A percentile compares a stretch with the other conserved stretches of the same genome.
Conservation (phyloP, 192 early-diverging fungal genomes). For the Backusella psychrophila region DNA sequence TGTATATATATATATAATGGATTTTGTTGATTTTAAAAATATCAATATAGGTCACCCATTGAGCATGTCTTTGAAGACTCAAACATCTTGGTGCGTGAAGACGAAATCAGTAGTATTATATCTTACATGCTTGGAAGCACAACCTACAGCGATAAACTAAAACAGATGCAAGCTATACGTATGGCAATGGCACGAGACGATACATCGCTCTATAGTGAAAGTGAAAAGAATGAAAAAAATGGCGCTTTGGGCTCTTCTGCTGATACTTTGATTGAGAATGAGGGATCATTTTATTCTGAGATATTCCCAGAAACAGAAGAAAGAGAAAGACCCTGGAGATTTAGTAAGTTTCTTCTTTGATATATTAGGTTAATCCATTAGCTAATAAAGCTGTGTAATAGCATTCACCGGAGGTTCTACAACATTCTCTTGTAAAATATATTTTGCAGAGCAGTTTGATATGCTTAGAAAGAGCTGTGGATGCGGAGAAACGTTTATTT, state of each 20-base stretch:
- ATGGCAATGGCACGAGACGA: slow-evolving; percentile 15
- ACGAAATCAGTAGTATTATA: slow-evolving; percentile 92
- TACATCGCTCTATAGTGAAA: neutral
- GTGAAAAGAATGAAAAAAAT: slow-evolving; percentile 12
- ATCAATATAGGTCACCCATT: slow-evolving; percentile 47
- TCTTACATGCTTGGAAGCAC: slow-evolving; percentile 76
- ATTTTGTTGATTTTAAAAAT: neutral
- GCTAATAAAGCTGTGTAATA: slow-evolving; percentile 14
- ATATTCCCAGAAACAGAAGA: slow-evolving; percentile 16
- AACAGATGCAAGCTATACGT: slow-evolving; percentile 30
- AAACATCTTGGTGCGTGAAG: slow-evolving; percentile 81
- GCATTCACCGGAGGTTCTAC: slow-evolving; percentile 76
- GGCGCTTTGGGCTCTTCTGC: neutral
- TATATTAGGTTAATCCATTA: slow-evolving; percentile 41
- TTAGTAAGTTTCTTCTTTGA: slow-evolving; percentile 27
- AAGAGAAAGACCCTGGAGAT: slow-evolving; percentile 9
- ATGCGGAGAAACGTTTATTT: slow-evolving; percentile 78
- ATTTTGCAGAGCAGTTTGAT: slow-evolving; percentile 93
- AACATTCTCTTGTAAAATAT: slow-evolving; percentile 85
- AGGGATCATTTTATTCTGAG: neutral
- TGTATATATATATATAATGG: neutral
- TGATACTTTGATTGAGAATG: neutral
- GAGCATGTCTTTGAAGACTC: slow-evolving; percentile 91
- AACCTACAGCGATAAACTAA: slow-evolving; percentile 65
- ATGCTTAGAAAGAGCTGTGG: slow-evolving; percentile 82